These are phyloP conservation scores for Boletus rubescentipes DNA, from an alignment of 768 basidiomycete genomes.

Conservation along the genomic window DNA sequence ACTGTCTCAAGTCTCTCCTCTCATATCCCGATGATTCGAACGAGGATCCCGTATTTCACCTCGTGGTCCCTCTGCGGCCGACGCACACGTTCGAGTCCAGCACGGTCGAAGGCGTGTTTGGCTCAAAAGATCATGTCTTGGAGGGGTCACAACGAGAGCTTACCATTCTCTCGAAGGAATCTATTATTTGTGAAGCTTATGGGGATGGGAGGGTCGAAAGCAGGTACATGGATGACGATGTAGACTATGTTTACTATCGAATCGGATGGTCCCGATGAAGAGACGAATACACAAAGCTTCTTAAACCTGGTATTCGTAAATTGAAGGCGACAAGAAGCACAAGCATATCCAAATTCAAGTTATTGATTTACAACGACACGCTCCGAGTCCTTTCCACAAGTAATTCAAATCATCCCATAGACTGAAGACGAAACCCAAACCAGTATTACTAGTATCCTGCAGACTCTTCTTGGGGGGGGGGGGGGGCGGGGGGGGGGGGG, in stretches of 20 bases:
- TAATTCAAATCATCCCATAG: too few relatives aligned
- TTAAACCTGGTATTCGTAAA: neutral
- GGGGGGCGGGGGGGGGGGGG: too few relatives aligned
- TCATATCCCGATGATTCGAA: constrained; percentile 17
- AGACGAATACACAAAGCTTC: neutral
- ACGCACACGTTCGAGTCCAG: constrained; percentile 59
- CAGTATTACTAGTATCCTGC: too few relatives aligned
- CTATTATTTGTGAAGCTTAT: constrained; percentile 52
- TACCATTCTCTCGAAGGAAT: constrained; percentile 52
- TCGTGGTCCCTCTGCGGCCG: constrained; percentile 72
- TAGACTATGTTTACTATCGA: constrained; percentile 59
- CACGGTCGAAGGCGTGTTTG: constrained; percentile 58
- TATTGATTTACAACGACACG: too few relatives aligned
- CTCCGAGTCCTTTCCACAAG: too few relatives aligned
- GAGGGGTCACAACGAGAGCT: constrained; percentile 29
- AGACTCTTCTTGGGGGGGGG: too few relatives aligned
- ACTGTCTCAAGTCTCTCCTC: constrained; percentile 41
- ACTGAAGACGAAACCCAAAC: too few relatives aligned
- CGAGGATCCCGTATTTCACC: constrained; percentile 49
- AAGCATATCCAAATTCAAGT: too few relatives aligned
- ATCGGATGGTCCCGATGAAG: constrained; percentile 58
- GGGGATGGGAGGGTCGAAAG: constrained; percentile 16
- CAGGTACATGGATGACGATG: constrained; percentile 32
- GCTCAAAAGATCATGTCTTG: neutral
- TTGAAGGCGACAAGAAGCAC: too few relatives aligned